Percentiles rank a stretch among this genome's conserved stretches.
phyloP scores from a whole-genome alignment of 306 rosid genomes.

The Gynostemma pentaphyllum region DNA sequence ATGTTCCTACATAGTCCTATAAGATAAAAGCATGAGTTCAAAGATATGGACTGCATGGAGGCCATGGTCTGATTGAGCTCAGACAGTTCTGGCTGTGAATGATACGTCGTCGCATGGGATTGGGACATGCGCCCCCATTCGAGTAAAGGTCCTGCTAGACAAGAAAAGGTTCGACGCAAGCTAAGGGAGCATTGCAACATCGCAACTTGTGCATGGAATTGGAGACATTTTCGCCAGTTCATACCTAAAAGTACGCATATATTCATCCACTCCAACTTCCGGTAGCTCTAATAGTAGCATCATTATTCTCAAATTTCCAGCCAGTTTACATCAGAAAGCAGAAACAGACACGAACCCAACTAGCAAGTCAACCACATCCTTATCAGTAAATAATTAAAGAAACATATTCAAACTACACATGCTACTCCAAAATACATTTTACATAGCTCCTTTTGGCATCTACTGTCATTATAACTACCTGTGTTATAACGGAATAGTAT shows the following conservation, averaged over 20 bases:
- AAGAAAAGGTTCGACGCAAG: background rate
- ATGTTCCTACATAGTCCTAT: slow-evolving; percentile 31
- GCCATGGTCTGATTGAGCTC: slow-evolving; percentile 14
- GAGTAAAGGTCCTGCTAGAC: background rate
- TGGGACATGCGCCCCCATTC: background rate
- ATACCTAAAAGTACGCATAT: too few relatives aligned
- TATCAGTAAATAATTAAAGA: background rate
- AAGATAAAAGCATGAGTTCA: slow-evolving; percentile 29
- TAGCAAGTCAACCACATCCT: background rate
- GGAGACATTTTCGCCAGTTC: too few relatives aligned
- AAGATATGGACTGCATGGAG: slow-evolving; percentile 14
- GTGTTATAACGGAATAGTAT: background rate
- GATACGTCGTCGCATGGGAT: background rate
- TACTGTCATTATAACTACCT: background rate
- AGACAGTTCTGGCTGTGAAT: slow-evolving; percentile 7
- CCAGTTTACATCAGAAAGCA: background rate
- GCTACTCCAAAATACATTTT: background rate
- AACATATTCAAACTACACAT: background rate
- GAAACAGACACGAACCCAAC: background rate
- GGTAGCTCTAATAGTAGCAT: background rate
- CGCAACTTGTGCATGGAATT: background rate
- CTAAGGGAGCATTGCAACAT: slow-evolving; percentile 1
- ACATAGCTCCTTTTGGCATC: background rate
- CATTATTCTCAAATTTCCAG: background rate
- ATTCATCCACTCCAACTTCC: background rate